Conservation (phyloP, 108 stramenopile species). For the Ochromonas danica region DNA sequence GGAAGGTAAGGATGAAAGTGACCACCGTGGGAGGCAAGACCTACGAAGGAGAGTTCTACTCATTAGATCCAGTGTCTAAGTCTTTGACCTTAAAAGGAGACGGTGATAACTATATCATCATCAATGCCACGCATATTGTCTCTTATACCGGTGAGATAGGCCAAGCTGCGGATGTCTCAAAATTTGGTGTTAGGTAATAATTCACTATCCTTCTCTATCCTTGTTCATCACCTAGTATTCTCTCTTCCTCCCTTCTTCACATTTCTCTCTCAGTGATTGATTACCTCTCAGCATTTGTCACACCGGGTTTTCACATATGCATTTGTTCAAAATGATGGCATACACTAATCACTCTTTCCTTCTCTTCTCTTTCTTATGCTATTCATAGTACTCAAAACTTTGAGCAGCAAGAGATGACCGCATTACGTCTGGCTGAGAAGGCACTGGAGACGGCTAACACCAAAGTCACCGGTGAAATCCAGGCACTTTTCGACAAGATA, state of each 20-base stretch:
- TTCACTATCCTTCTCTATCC: not conserved
- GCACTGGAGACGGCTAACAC: not conserved
- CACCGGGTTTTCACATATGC: not conserved
- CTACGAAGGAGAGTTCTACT: not conserved
- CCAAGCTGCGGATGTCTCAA: not conserved
- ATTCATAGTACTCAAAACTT: not conserved
- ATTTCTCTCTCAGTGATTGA: not conserved
- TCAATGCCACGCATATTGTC: not conserved
- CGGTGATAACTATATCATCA: not conserved
- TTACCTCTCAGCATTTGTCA: not conserved
- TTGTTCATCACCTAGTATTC: not conserved
- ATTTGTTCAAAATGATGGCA: not conserved
- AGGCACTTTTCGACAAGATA: conserved; percentile 1
- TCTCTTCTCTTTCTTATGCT: not conserved
- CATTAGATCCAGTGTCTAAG: not conserved
- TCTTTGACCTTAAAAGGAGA: not conserved
- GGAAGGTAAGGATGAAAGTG: conserved; percentile 19
- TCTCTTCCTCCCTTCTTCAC: not conserved
- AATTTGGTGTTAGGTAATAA: not conserved
- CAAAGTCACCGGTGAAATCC: not conserved
- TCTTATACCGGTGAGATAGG: not conserved
- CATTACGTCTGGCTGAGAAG: not conserved
- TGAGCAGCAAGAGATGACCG: not conserved
- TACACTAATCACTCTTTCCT: not conserved
- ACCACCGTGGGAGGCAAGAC: not conserved